Evolutionary conservation across 2,329 filamentous ascomycete species (phyloP), one percentile per base, ranked within the genome.

Genomic region (Aquanectria penicillioides): DNA sequence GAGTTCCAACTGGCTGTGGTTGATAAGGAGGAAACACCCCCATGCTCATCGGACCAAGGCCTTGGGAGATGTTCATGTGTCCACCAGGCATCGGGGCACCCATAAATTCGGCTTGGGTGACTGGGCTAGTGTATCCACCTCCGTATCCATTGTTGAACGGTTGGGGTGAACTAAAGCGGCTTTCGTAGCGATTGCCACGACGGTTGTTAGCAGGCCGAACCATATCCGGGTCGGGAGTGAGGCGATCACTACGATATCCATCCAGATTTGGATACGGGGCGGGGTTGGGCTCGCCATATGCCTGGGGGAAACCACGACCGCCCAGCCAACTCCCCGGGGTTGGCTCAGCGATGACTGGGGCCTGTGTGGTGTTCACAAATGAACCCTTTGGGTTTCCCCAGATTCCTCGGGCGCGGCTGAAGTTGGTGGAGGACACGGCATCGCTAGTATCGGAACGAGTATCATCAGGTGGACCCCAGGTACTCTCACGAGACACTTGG

Each of bases 1-100:
- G 82, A 15, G 88, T 91, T 22, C 87, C 85, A 61, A 86, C 81
- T 22, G 86, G 79, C 62, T 85, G 85, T 66, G 82, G 81, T 62
- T 82, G 82, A 67, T 84, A 88, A 34, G 76, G 67, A 50, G 80
- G 75, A 63, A 77, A 85, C 74, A 78, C 75, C 12, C 75, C 65
- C 70, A 82, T 71, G 18, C 75, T 76, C 70, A 81, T 75, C 9
- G 73, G 69, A 22, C 71, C 67, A 33, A 75, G 73, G 31, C 73
- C 73, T 25, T 75, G 78, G 10, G 73, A 62, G 37, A 74, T 69
- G 49, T 67, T 71, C 48, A 74, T 68, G n/a, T 73, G 64, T 43
- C 67, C 66, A 36, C 71, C 70, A n/a, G 73, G 59, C 62, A 79
- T 70, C n/a, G 71, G 65, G 8, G 66, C 68, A n/a, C 69, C 71